These are phyloP conservation scores for Rhizoctonia solani DNA, from an alignment of 1,284 basidiomycete species.

Conservation along the genomic window DNA sequence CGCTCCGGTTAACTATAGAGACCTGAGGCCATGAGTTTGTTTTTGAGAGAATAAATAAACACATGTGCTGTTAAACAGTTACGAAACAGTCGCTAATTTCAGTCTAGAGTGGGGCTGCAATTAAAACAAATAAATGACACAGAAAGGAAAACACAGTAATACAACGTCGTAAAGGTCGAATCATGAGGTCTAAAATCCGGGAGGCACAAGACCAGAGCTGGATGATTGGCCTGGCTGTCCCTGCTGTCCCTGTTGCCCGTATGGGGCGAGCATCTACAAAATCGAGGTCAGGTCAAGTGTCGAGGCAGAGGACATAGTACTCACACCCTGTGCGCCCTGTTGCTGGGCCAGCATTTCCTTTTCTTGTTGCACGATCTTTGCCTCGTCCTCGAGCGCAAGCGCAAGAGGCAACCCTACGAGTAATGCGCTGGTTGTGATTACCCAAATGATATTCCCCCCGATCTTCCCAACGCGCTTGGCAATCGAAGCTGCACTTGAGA, in stretches of 20 bases:
- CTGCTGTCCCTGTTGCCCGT: conserved; percentile 19
- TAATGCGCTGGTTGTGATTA: conserved; percentile 90
- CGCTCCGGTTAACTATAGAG: too few species aligned
- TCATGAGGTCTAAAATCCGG: conserved; percentile 23
- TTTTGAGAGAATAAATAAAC: too few species aligned
- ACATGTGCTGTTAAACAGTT: too few species aligned
- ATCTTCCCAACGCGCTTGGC: conserved; percentile 69
- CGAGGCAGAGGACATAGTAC: conserved; percentile 51
- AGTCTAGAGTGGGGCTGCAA: conserved; percentile 26
- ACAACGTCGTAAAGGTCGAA: background rate
- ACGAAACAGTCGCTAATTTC: too few species aligned
- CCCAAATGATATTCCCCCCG: conserved; percentile 90
- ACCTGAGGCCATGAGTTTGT: too few species aligned
- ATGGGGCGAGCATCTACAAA: conserved; percentile 33
- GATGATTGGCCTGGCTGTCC: conserved; percentile 30
- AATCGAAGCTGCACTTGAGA: conserved; percentile 64
- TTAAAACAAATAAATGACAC: conserved; percentile 25
- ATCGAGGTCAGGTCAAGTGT: conserved; percentile 36
- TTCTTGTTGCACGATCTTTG: conserved; percentile 92
- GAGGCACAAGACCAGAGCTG: conserved; percentile 31
- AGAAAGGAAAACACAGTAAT: background rate
- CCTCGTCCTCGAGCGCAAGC: conserved; percentile 93
- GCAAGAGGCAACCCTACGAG: conserved; percentile 93
- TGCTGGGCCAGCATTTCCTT: conserved; percentile 93
- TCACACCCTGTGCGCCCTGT: conserved; percentile 74